These are phyloP conservation scores for Candida caryicola DNA, from an alignment of 805 yeast species.

Conservation along the genomic window DNA sequence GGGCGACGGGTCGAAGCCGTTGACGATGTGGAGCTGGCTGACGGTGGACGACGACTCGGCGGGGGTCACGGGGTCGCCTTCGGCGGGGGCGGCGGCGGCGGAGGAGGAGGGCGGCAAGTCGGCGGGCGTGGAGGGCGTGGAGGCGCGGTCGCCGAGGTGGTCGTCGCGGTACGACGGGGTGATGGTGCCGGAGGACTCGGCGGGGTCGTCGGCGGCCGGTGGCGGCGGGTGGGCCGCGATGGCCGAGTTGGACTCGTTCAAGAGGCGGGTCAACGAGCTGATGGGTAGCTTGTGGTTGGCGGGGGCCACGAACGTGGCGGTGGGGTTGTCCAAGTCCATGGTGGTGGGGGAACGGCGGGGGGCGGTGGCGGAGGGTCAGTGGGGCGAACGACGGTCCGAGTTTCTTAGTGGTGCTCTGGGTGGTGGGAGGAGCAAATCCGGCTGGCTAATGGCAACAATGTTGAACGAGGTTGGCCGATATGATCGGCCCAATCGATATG, in stretches of 20 bases:
- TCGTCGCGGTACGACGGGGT: conserved; percentile 10
- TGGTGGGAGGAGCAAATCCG: too few relatives aligned
- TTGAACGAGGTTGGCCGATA: too few relatives aligned
- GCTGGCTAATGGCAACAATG: too few relatives aligned
- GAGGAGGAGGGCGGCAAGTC: not conserved
- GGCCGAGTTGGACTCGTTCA: conserved; percentile 31
- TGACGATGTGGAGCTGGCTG: conserved; percentile 4
- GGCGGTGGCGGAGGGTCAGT: too few relatives aligned
- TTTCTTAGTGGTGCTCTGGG: too few relatives aligned
- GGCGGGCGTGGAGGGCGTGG: conserved; percentile 1
- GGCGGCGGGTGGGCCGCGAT: conserved; percentile 9
- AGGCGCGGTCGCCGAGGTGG: conserved; percentile 4
- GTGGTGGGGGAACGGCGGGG: conserved; percentile 1
- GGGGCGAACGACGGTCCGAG: too few relatives aligned
- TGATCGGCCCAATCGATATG: too few relatives aligned
- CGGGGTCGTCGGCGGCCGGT: conserved; percentile 8
- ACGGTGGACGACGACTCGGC: conserved; percentile 3
- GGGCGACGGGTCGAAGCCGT: conserved; percentile 7
- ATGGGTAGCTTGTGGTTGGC: conserved; percentile 19
- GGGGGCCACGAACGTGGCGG: not conserved
- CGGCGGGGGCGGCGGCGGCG: not conserved
- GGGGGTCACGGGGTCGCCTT: conserved; percentile 4
- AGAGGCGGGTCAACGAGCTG: conserved; percentile 36
- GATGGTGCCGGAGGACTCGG: conserved; percentile 10
- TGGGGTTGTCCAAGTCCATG: conserved; percentile 3